These are phyloP conservation scores for Boletus huronensis DNA, from an alignment of 768 basidiomycete species.

Conservation along the genomic window DNA sequence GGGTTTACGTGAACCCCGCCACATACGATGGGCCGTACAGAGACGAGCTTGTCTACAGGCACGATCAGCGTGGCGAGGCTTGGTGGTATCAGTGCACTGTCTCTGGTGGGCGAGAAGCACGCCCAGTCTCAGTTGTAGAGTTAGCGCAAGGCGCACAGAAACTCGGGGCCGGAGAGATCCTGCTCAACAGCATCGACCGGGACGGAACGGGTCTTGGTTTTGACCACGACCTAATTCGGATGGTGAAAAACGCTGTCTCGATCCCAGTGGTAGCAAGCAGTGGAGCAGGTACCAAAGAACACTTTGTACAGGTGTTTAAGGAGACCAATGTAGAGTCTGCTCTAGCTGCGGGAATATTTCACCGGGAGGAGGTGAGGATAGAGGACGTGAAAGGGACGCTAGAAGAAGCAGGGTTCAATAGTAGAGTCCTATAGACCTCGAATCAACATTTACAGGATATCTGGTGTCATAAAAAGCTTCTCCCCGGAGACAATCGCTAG, in stretches of 20 bases:
- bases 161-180: constrained; percentile 92
- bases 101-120: constrained; percentile 81
- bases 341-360: constrained; percentile 96
- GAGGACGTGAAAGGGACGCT: constrained; percentile 70
- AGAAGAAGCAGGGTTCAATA: constrained; percentile 45
- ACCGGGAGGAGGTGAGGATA: constrained; percentile 84
- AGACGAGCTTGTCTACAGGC: constrained; percentile 53
- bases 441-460: not conserved
- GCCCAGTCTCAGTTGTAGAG: constrained; percentile 84
- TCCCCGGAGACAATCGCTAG: no score
- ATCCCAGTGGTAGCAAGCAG: constrained; percentile 96
- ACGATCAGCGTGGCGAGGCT: constrained; percentile 62
- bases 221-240: constrained; percentile 75
- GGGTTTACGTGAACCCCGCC: constrained; percentile 70
- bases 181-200: constrained; percentile 94
- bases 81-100: constrained; percentile 99
- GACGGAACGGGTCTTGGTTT: constrained; percentile 94
- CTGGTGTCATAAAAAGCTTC: not conserved
- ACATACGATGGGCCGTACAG: constrained; percentile 67
- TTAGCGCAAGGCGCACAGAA: constrained; percentile 87
- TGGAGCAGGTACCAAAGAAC: constrained; percentile 78
- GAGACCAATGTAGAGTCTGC: constrained; percentile 84
- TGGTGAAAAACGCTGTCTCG: constrained; percentile 71
- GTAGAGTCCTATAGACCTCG: constrained; percentile 30
- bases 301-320: constrained; percentile 87